phyloP scores from a whole-genome alignment of 352 stramenopile species.

The Halophytophthora batemanensis region DNA sequence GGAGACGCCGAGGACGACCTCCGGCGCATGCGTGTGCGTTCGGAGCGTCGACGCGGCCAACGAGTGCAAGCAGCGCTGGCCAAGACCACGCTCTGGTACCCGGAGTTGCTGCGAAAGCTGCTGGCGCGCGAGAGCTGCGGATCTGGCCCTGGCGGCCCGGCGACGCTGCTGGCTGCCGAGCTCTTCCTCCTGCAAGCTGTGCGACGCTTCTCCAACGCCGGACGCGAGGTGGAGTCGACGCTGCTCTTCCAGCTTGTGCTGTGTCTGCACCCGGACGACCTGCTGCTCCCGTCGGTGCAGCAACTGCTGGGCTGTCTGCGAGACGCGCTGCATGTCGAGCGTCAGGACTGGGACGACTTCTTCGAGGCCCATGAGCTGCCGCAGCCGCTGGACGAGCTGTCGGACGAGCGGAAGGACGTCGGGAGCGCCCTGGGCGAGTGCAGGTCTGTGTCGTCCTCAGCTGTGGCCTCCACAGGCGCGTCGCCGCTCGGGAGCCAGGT shows the following conservation, averaged over 20 bases:
- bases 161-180: constrained; percentile 40
- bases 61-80: constrained; percentile 29
- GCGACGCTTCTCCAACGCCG: constrained; percentile 35
- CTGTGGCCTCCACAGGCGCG: no score
- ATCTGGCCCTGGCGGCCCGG: not conserved
- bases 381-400: constrained; percentile 21
- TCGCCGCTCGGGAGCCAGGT: constrained; percentile 15
- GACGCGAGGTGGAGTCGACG: constrained; percentile 35
- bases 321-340: constrained; percentile 25
- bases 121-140: constrained; percentile 26
- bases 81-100: constrained; percentile 44
- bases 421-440: constrained; percentile 3
- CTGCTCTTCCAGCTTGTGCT: constrained; percentile 47
- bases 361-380: constrained; percentile 34
- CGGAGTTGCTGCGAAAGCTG: constrained; percentile 45
- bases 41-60: constrained; percentile 40
- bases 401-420: constrained; percentile 11
- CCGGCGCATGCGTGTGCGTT: constrained; percentile 40
- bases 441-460: no score
- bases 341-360: constrained; percentile 44
- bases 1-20: constrained; percentile 41
- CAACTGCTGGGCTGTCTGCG: constrained; percentile 50
- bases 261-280: constrained; percentile 45
- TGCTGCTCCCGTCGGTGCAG: constrained; percentile 39
- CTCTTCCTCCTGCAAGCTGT: constrained; percentile 54